Percentiles rank a stretch among this genome's conserved stretches.
These are phyloP conservation scores for Microstegium vimineum DNA, from an alignment of 176 grass and related monocot genomes.

Conservation along the genomic window DNA sequence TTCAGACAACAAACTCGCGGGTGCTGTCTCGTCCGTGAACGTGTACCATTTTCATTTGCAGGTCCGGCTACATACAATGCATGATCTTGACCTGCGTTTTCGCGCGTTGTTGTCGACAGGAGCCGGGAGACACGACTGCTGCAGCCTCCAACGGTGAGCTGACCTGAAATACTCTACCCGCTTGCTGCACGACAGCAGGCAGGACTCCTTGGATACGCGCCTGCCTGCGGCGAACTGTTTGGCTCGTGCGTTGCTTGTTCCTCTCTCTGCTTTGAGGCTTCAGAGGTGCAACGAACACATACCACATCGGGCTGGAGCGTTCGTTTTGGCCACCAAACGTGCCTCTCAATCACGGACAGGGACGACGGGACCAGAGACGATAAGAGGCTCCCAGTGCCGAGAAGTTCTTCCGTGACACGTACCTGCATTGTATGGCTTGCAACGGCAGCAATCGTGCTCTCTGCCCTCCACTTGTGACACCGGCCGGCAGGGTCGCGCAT, in stretches of 20 bases:
- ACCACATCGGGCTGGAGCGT: conserved; percentile 2
- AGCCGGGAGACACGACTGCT: conserved; percentile 20
- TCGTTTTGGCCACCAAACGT: neutral
- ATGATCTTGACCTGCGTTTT: neutral
- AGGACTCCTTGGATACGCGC: conserved; percentile 25
- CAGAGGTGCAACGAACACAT: conserved; percentile 39
- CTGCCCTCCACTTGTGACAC: conserved; percentile 12
- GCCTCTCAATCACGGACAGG: conserved; percentile 33
- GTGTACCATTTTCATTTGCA: neutral
- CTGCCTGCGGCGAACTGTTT: neutral
- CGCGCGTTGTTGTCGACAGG: conserved; percentile 17
- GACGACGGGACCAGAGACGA: conserved; percentile 3
- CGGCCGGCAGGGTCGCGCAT: neutral
- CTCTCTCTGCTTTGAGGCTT: neutral
- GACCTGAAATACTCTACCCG: neutral
- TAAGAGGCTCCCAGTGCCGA: conserved; percentile 11
- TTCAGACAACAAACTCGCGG: neutral
- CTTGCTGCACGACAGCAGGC: conserved; percentile 19
- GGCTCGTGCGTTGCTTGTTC: neutral
- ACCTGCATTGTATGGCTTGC: conserved; percentile 23
- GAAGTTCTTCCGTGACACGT: conserved; percentile 28
- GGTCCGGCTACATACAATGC: neutral
- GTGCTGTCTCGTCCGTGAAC: neutral
- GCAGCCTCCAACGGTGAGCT: neutral
- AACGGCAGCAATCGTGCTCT: conserved; percentile 12